Evolutionary conservation across 2,329 filamentous ascomycete species (phyloP).

Genomic region (Colletotrichum somersetense): DNA sequence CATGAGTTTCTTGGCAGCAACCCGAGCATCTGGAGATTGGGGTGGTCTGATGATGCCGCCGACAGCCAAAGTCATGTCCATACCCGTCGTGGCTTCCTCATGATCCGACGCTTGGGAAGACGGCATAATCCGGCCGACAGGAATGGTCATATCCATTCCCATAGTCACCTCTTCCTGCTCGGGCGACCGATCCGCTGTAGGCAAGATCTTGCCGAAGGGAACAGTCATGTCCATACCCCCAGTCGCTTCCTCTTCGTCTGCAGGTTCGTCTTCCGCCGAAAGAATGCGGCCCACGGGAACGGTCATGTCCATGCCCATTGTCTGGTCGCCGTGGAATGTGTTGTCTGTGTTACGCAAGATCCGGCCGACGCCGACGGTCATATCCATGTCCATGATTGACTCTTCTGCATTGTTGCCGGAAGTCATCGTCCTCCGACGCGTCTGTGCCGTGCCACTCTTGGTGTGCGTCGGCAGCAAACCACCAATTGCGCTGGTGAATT

Average conservation of each 20-base stretch:
- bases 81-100: slow-evolving; percentile 64
- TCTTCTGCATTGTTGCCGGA: slow-evolving; percentile 48
- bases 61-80: slow-evolving; percentile 76
- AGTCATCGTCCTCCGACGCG: slow-evolving; percentile 46
- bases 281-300: slow-evolving; percentile 68
- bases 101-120: slow-evolving; percentile 46
- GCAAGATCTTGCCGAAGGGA: slow-evolving; percentile 59
- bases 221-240: slow-evolving; percentile 69
- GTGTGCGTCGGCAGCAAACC: slow-evolving; percentile 58
- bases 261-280: slow-evolving; percentile 56
- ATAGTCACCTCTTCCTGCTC: slow-evolving; percentile 48
- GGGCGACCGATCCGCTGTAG: slow-evolving; percentile 36
- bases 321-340: slow-evolving; percentile 51
- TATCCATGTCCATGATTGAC: slow-evolving; percentile 65
- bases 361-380: slow-evolving; percentile 69
- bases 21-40: slow-evolving; percentile 54
- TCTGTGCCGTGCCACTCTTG: slow-evolving; percentile 36
- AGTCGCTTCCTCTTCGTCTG: slow-evolving; percentile 63
- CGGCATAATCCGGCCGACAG: slow-evolving; percentile 66
- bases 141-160: slow-evolving; percentile 73
- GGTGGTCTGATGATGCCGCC: slow-evolving; percentile 69
- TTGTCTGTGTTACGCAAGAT: slow-evolving; percentile 57
- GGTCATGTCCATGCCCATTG: slow-evolving; percentile 77
- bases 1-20: slow-evolving; percentile 68
- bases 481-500: slow-evolving; percentile 77